These are phyloP conservation scores for Spathaspora sp. DNA, from an alignment of 1,139 yeast genomes.

Conservation along the genomic window DNA sequence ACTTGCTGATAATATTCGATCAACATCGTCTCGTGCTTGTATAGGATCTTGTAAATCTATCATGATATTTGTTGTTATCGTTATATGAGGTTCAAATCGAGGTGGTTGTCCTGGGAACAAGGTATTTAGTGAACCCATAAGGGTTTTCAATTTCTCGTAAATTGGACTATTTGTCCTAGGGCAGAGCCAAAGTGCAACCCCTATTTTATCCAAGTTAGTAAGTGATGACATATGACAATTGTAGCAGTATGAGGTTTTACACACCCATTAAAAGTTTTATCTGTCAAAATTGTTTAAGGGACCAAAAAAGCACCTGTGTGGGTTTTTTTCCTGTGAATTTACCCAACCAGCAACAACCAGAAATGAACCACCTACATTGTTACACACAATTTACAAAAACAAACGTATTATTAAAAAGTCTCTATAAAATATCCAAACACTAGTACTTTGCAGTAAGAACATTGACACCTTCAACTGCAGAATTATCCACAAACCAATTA, in stretches of 20 bases:
- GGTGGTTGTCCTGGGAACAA: conserved; percentile 70
- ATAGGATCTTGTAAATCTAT: conserved; percentile 37
- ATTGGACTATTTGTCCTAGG: conserved; percentile 59
- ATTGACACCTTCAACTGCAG: conserved; percentile 67
- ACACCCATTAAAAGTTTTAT: conserved; percentile 20
- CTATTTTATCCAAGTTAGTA: conserved; percentile 19
- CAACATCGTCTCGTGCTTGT: conserved; percentile 54
- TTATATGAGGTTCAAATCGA: conserved; percentile 72
- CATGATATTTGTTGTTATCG: conserved; percentile 62
- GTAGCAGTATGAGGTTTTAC: conserved; percentile 12
- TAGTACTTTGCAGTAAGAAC: conserved; percentile 48
- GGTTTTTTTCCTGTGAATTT: too few species aligned
- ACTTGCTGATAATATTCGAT: conserved; percentile 61
- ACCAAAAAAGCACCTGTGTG: neutral
- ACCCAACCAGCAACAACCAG: too few species aligned
- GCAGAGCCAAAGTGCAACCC: conserved; percentile 74
- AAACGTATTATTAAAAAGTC: neutral
- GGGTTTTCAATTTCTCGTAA: conserved; percentile 56
- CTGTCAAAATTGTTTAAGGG: too few species aligned
- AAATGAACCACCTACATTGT: too few species aligned
- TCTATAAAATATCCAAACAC: neutral
- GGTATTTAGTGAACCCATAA: conserved; percentile 65
- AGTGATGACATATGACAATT: neutral
- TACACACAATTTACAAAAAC: too few species aligned
- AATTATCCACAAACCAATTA: conserved; percentile 78